Evolutionary conservation across 345 rosid genomes (phyloP), one percentile per base, ranked within the genome.

Genomic region (Noccaea caerulescens): DNA sequence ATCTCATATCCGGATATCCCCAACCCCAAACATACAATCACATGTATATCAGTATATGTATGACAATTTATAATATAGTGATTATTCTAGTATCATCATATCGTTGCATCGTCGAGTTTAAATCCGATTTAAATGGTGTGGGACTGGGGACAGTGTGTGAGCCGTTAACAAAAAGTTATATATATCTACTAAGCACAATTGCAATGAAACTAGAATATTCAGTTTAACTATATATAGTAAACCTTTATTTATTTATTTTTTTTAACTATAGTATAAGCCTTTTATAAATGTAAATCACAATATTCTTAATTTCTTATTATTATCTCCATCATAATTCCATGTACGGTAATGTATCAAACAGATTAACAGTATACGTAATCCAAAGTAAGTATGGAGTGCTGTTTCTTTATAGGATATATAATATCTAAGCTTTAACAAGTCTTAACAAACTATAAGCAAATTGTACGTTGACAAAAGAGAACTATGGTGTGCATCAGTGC

Each of bases 141-240:
- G 23, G 23, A 20, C 23, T 20, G 23, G 23, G 23, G 23, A 20
- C 23, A 20, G 23, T 20, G 23, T 20, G 2, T 14, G 34, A 51
- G 34, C 34, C 56, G 7, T 18, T 34, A 64, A 20, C 69, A 38
- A 1, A 18, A 63, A 63, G 49, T 18, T 2, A 25, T 63, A 10
- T 20, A 1, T 20, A 20, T 20, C 23, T 23, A 8, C 38, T 25
- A 32, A 34, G 37, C 10, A 38, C 10, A 23, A 3, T 32, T 49
- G 34, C 9, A 18, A 34, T 4, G n/a, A 3, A 20, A n/a, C 12
- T 2, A 11, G 49, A 20, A 7, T 7, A 47, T 47, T 33, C 2
- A n/a, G 20, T 64, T 8, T 20, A 45, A 63, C 44, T 20, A 20
- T 47, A 52, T n/a, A n/a, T n/a, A n/a, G n/a, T n/a, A n/a, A n/a